Conservation (phyloP, 75 land plant genomes). For the Gnetum montanum region DNA sequence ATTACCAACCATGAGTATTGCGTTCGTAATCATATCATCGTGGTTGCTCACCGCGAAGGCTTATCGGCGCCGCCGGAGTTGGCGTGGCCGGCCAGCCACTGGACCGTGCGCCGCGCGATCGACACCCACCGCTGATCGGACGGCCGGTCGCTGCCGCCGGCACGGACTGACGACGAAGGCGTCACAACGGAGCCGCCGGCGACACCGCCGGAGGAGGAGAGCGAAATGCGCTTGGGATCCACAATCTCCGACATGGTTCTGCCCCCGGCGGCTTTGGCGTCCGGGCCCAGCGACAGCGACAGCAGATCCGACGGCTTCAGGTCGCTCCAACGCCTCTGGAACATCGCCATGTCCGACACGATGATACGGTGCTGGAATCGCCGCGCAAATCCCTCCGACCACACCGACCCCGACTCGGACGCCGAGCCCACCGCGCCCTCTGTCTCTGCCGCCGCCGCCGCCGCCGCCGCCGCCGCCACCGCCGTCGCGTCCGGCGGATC, state of each 20-base stretch:
- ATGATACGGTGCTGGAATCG: constrained; percentile 68
- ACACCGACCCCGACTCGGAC: background rate
- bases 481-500: constrained; percentile 1
- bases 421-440: constrained; percentile 1
- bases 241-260: background rate
- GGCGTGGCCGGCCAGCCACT: constrained; percentile 27
- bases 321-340: constrained; percentile 62
- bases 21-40: no score
- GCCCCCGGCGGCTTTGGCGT: background rate
- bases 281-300: constrained; percentile 17
- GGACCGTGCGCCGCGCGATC: constrained; percentile 70
- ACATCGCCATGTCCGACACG: constrained; percentile 28
- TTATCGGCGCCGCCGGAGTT: background rate
- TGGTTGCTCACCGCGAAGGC: background rate
- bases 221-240: background rate
- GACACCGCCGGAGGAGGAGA: background rate
- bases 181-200: background rate
- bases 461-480: background rate
- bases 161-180: background rate
- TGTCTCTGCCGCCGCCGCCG: background rate
- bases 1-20: no score
- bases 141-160: background rate
- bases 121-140: constrained; percentile 44
- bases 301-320: constrained; percentile 56
- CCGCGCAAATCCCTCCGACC: constrained; percentile 6